Base-by-base conservation (phyloP, 2,329 filamentous ascomycete species). In the Colletotrichum gigasporum region DNA sequence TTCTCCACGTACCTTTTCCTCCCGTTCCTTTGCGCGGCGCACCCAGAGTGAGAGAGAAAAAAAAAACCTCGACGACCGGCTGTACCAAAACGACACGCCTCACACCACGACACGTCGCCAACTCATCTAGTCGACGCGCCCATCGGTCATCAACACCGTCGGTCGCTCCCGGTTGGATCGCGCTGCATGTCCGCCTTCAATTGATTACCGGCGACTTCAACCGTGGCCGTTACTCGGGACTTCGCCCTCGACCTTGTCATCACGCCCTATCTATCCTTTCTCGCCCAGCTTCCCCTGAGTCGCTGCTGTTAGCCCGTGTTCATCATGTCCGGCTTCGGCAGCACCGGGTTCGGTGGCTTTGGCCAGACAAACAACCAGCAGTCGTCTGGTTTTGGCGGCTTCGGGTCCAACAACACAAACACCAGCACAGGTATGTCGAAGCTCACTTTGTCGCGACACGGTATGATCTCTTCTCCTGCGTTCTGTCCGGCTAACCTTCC, bases 311-410 rank as follows among this genome's bases (percentile, higher is more conserved):
- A 37, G 45, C 37, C 35, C 24, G 30, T 26, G 32, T 35, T 37
- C 41, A 80, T 68, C 72, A 88, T 88, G 86, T 85, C 85, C 72
- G 65, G 65, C 37, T 86, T 86, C 71, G 81, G 82, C 70, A 79
- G 81, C 68, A 81, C 82, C 67, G 83, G 83, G 71, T 78, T 78
- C 50, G 69, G 70, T 73, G 84, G 86, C 80, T 90, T 90, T 77
- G 87, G 87, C 78, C 82, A 84, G 72, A 84, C 83, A 67, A 87
- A 84, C 73, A 78, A 78, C 51, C 77, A 82, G 73, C 69, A 76
- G 71, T 70, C 76, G 20, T 70, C 68, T 51, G 80, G 79, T 20
- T 91, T 91, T 76, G 85, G 86, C 69, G 87, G 87, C 44, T 90
- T 87, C 64, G 85, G 84, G 37, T 54, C 78, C 58, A 80, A 71